phyloP scores from a whole-genome alignment of 352 stramenopile genomes.

The Saprolegnia parasitica region DNA sequence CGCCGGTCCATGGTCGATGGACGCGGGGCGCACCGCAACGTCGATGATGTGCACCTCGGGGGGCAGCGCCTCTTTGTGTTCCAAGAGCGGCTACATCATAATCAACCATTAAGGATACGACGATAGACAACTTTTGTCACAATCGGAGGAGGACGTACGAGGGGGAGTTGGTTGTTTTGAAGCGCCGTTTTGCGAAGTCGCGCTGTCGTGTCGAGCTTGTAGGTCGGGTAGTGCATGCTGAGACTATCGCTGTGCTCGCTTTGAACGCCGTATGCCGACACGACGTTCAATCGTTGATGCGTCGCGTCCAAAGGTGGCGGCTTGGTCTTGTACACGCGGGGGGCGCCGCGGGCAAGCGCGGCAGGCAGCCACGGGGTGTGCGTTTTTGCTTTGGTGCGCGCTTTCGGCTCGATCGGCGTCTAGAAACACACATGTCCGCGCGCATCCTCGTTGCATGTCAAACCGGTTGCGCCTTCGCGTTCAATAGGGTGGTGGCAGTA shows the following conservation, averaged over 20 bases:
- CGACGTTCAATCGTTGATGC: not conserved
- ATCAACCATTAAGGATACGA: too few relatives aligned
- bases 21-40: constrained; percentile 3
- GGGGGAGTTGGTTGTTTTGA: too few relatives aligned
- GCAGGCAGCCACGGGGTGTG: not conserved
- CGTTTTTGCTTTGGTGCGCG: not conserved
- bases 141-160: too few relatives aligned
- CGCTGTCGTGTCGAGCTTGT: not conserved
- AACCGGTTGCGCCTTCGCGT: too few relatives aligned
- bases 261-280: constrained; percentile 1
- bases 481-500: too few relatives aligned
- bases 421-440: too few relatives aligned
- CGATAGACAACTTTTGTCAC: too few relatives aligned
- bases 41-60: constrained; percentile 16
- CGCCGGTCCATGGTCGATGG: not conserved
- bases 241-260: not conserved
- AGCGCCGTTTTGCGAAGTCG: not conserved
- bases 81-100: constrained; percentile 10
- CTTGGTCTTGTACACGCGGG: constrained; percentile 3
- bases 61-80: not conserved
- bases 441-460: too few relatives aligned
- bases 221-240: constrained; percentile 1
- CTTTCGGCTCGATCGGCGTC: too few relatives aligned
- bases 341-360: not conserved
- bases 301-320: not conserved